phyloP scores from a whole-genome alignment of 805 yeast genomes.

The Saitoella complicata region DNA sequence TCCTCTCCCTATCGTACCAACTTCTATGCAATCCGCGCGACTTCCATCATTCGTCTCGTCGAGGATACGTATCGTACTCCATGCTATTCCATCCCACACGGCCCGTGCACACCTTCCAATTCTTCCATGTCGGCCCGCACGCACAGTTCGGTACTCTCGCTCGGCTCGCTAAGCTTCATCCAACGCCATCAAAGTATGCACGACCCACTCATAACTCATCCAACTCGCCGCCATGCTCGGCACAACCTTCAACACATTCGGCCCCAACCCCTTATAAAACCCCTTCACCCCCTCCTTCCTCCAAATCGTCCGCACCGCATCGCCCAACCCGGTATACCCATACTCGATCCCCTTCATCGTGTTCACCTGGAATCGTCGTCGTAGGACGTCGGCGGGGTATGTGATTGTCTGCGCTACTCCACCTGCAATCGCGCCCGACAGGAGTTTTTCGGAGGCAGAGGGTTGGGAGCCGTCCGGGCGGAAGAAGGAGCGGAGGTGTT shows the following conservation, averaged over 20 bases:
- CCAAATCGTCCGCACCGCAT: constrained; percentile 58
- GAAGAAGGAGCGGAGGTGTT: constrained; percentile 47
- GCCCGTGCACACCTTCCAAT: no score
- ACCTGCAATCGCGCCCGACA: constrained; percentile 75
- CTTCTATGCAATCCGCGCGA: no score
- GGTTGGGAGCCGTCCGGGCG: constrained; percentile 21
- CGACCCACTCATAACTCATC: constrained; percentile 67
- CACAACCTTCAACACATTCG: constrained; percentile 46
- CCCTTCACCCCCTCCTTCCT: constrained; percentile 61
- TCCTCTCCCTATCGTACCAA: no score
- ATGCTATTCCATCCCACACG: no score
- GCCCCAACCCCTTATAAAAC: constrained; percentile 36
- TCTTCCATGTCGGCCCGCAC: no score
- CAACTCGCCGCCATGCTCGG: constrained; percentile 95
- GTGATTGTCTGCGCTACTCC: constrained; percentile 76
- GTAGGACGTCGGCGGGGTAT: constrained; percentile 76
- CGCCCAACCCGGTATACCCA: constrained; percentile 56
- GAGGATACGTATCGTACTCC: no score
- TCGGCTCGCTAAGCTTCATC: no score
- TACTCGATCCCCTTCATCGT: constrained; percentile 71
- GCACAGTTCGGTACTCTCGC: no score
- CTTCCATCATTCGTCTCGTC: no score
- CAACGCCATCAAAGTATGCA: constrained; percentile 21
- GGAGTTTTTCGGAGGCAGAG: constrained; percentile 39
- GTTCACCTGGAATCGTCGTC: constrained; percentile 84